Evolutionary conservation across 78 protist species (phyloP), one percentile per base, ranked within the genome.

Genomic region (Paratrimastix pyriformis): DNA sequence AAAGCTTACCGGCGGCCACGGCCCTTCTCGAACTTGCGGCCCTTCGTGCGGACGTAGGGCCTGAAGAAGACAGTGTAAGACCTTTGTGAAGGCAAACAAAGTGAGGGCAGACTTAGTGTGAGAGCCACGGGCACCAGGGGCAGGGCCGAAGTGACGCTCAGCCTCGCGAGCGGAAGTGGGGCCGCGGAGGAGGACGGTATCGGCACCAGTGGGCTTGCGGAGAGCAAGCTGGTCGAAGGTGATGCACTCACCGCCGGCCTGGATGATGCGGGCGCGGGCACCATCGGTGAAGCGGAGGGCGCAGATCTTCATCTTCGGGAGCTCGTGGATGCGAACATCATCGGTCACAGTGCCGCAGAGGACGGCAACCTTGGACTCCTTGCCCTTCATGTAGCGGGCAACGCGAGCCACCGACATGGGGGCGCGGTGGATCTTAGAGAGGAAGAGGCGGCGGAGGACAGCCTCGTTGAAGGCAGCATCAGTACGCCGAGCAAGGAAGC

Each of bases 171-270:
- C 83, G 46, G 77, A 75, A 76, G 26, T 66, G 44, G 85, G 88
- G 32, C 99, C 99, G 30, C 95, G 91, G 76, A 97, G 87, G 32
- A 97, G 94, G 73, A 97, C 77, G 74, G 92, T 81, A 86, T 87
- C 83, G 79, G 75, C 8, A 46, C 98, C 99, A 8, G 81, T 83
- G 55, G 99, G 99, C 50, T 81, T 44, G 18, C 68, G 30, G 55
- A 94, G 82, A 48, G 99, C 99, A 59, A 96, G 90, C 91, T 97
- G 97, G 84, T 97, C 99, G 65, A 97, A 88, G 72, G 99, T 93
- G 58, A 95, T 65, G 80, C 66, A 52, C 82, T 87, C 86, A 35
- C 99, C 99, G 37, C 99, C 99, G 43, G 97, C 97, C 48, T 74
- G 72, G 39, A 85, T 73, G 81, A 97, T 92, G 64, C 97, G 83